Percentiles rank a stretch among this genome's conserved stretches.
Evolutionary conservation across 768 basidiomycete genomes (phyloP).

Genomic region (Obba rivulosa): DNA sequence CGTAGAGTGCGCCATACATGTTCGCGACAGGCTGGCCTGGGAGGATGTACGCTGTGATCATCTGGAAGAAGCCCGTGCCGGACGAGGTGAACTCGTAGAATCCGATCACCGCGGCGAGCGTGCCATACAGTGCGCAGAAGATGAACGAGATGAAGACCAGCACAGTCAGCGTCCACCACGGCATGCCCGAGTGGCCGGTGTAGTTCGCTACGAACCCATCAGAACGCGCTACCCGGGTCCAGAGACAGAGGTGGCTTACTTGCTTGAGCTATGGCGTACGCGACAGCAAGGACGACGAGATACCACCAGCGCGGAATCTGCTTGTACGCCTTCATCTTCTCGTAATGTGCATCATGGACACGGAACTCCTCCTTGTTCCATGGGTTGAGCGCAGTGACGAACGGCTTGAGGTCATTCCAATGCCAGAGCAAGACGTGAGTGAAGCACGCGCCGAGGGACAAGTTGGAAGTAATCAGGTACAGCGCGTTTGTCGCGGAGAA

Average conservation of each 20-base stretch:
- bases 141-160: constrained; percentile 46
- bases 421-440: constrained; percentile 33
- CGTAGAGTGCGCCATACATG: constrained; percentile 40
- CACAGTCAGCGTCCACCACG: constrained; percentile 49
- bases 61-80: constrained; percentile 26
- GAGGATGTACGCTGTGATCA: constrained; percentile 25
- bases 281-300: constrained; percentile 34
- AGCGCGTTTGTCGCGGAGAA: constrained; percentile 33
- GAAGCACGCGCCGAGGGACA: constrained; percentile 28
- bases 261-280: constrained; percentile 47
- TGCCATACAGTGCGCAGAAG: constrained; percentile 50
- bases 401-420: constrained; percentile 30
- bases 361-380: constrained; percentile 25
- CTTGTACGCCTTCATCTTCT: constrained; percentile 45
- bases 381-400: constrained; percentile 28
- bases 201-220: not conserved
- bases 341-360: constrained; percentile 40
- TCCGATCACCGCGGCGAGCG: constrained; percentile 34
- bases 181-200: constrained; percentile 31
- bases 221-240: too few species aligned
- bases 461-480: constrained; percentile 29
- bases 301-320: constrained; percentile 53
- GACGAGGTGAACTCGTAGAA: constrained; percentile 23
- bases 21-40: constrained; percentile 25
- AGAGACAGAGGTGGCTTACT: not conserved